Evolutionary conservation across 768 basidiomycete species (phyloP).

Genomic region (Royoungia palumana): DNA sequence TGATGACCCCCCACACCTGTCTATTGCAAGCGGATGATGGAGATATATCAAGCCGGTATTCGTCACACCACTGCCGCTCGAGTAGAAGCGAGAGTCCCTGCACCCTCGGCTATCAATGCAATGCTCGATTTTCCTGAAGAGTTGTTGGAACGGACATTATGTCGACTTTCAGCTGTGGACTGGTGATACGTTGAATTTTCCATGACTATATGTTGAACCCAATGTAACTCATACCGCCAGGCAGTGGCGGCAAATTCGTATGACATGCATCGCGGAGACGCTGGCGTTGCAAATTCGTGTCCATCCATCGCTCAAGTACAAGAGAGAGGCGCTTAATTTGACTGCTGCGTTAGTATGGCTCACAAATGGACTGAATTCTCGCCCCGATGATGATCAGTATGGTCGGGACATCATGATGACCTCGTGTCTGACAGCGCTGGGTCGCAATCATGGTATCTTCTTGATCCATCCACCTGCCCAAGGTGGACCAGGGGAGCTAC

Average conservation of each 20-base stretch:
- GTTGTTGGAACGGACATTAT: neutral
- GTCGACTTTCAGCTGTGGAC: neutral
- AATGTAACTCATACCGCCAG: too few species aligned
- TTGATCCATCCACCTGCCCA: constrained; percentile 1
- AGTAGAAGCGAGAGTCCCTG: constrained; percentile 3
- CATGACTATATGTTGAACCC: too few species aligned
- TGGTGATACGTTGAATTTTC: neutral
- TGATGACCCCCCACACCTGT: neutral
- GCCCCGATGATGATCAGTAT: constrained; percentile 4
- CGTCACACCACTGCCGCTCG: constrained; percentile 1
- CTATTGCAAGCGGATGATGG: constrained; percentile 1
- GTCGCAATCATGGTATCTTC: neutral
- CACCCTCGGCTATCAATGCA: neutral
- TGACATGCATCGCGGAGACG: constrained; percentile 1
- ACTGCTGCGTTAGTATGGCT: constrained; percentile 8
- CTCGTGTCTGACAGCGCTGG: neutral
- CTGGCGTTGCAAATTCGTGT: neutral
- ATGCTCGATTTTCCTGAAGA: constrained; percentile 4
- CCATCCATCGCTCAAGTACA: constrained; percentile 1
- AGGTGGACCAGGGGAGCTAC: neutral
- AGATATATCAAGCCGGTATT: neutral
- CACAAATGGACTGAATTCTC: constrained; percentile 2
- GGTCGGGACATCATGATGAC: constrained; percentile 4
- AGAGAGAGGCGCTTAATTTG: constrained; percentile 2
- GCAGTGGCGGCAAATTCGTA: constrained; percentile 9